These are phyloP conservation scores for Cubamyces sp. DNA, from an alignment of 768 basidiomycete species.

Conservation along the genomic window DNA sequence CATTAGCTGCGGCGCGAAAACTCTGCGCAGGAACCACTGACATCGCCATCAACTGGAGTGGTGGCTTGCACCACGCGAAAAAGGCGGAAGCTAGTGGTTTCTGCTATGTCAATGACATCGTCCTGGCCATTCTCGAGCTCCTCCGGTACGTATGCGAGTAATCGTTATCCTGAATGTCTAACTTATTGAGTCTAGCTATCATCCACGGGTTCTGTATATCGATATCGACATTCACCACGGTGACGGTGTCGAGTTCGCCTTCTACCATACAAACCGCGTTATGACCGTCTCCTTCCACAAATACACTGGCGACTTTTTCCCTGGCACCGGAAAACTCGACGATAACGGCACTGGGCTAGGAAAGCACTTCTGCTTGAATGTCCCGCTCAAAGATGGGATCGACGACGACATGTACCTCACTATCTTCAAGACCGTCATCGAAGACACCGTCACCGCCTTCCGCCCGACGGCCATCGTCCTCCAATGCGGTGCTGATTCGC, in stretches of 20 bases:
- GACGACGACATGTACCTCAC: slow-evolving; percentile 97
- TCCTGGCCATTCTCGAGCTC: slow-evolving; percentile 91
- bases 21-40: slow-evolving; percentile 85
- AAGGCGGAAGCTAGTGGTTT: slow-evolving; percentile 98
- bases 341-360: slow-evolving; percentile 89
- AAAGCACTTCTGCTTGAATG: slow-evolving; percentile 94
- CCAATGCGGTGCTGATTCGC: slow-evolving; percentile 95
- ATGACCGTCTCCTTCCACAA: slow-evolving; percentile 99
- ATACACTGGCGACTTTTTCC: slow-evolving; percentile 98
- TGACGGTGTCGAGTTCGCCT: slow-evolving; percentile 97
- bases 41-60: slow-evolving; percentile 99
- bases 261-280: slow-evolving; percentile 97
- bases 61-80: slow-evolving; percentile 97
- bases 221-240: slow-evolving; percentile 99
- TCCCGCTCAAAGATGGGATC: slow-evolving; percentile 93
- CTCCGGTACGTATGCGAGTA: slow-evolving; percentile 43
- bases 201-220: slow-evolving; percentile 94
- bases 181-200: slow-evolving; percentile 58
- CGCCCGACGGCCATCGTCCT: slow-evolving; percentile 89
- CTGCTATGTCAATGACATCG: slow-evolving; percentile 98
- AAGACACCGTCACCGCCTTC: slow-evolving; percentile 89
- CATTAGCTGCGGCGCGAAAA: slow-evolving; percentile 88
- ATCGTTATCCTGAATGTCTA: background rate
- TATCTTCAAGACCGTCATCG: slow-evolving; percentile 95
- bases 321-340: slow-evolving; percentile 93